phyloP scores from a whole-genome alignment of 257 asterid genomes.

The Jacaranda mimosifolia region DNA sequence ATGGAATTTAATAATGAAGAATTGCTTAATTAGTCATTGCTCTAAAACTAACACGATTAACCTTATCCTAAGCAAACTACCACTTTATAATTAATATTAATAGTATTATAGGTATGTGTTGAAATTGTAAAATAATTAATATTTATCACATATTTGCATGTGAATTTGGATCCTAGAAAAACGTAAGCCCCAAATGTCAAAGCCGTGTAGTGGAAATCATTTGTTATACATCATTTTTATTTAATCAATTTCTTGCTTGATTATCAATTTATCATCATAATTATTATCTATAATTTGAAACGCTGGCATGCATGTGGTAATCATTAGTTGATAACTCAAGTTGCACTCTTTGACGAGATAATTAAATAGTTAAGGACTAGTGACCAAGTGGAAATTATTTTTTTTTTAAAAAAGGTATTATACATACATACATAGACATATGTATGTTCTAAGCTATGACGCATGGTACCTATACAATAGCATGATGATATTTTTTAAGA shows the following conservation, averaged over 20 bases:
- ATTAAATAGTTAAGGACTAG: background rate
- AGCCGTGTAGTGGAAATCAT: constrained; percentile 28
- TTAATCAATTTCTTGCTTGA: constrained; percentile 25
- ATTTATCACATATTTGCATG: constrained; percentile 14
- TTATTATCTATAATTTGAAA: constrained; percentile 20
- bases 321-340: constrained; percentile 37
- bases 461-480: too few relatives aligned
- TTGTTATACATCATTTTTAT: background rate
- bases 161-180: constrained; percentile 5
- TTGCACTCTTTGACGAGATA: constrained; percentile 18
- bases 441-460: too few relatives aligned
- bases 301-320: constrained; percentile 28
- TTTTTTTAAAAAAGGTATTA: too few relatives aligned
- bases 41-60: too few relatives aligned
- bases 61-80: too few relatives aligned
- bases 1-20: too few relatives aligned
- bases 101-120: background rate
- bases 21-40: too few relatives aligned
- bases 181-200: constrained; percentile 38
- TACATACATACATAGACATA: background rate
- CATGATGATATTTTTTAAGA: too few relatives aligned
- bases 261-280: constrained; percentile 13
- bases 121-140: background rate
- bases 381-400: background rate
- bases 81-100: too few relatives aligned